Evolutionary conservation across 2,329 filamentous ascomycete genomes (phyloP).

Genomic region (Arthroderma uncinatum): DNA sequence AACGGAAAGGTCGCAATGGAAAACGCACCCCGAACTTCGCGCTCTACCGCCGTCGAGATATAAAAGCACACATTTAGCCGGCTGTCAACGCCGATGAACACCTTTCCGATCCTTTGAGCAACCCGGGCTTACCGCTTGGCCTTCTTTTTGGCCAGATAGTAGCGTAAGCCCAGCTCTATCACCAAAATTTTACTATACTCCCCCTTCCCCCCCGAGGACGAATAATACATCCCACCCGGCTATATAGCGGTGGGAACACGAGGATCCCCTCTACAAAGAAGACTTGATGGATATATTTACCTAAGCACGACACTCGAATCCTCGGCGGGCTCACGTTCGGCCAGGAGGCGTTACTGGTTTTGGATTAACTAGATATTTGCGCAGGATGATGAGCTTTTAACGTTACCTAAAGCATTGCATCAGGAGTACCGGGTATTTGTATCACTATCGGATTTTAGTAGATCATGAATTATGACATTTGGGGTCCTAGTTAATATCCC

Average conservation of each 20-base stretch:
- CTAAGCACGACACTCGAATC: not conserved
- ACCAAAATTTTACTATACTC: too few species aligned
- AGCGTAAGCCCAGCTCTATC: too few species aligned
- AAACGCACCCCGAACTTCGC: not conserved
- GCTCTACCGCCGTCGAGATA: not conserved
- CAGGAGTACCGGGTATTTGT: not conserved
- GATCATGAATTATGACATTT: not conserved
- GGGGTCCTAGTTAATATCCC: not conserved
- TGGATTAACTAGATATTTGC: not conserved
- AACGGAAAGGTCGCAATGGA: not conserved
- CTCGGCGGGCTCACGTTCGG: not conserved
- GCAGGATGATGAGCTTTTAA: not conserved
- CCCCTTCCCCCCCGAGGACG: too few species aligned
- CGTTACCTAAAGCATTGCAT: conserved; percentile 1
- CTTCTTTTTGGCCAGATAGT: too few species aligned
- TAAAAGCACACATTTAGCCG: not conserved
- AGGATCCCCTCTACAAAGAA: too few species aligned
- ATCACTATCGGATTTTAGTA: not conserved
- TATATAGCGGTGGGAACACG: too few species aligned
- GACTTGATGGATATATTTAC: not conserved
- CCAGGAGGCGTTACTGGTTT: not conserved
- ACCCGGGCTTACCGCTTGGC: too few species aligned
- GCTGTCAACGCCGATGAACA: too few species aligned
- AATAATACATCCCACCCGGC: too few species aligned
- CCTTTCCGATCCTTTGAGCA: too few species aligned